phyloP scores from a whole-genome alignment of 208 protist genomes.

The Wallacemonas sp. region DNA sequence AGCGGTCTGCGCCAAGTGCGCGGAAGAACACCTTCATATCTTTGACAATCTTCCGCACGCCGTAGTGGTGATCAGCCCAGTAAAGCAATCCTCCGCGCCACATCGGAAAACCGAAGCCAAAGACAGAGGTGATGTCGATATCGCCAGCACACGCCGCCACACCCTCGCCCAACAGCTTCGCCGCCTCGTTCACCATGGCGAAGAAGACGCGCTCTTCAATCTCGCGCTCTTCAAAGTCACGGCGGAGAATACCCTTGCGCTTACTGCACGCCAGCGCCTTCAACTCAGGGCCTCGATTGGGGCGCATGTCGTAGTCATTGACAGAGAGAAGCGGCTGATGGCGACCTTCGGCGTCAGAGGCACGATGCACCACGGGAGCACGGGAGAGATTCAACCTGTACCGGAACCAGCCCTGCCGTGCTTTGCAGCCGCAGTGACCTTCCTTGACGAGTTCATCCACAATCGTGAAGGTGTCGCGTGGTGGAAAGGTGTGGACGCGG shows the following conservation, averaged over 20 bases:
- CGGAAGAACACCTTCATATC: constrained; percentile 66
- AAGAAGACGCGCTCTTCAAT: constrained; percentile 88
- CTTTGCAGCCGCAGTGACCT: constrained; percentile 71
- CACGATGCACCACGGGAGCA: constrained; percentile 14
- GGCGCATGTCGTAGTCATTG: constrained; percentile 22
- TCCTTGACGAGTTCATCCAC: constrained; percentile 42
- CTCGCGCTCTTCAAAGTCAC: constrained; percentile 74
- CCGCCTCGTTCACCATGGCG: constrained; percentile 91
- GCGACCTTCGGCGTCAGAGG: constrained; percentile 25
- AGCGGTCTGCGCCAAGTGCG: constrained; percentile 31
- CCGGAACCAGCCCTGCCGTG: constrained; percentile 73
- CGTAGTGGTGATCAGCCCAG: constrained; percentile 67
- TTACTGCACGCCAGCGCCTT: constrained; percentile 51
- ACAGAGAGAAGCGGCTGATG: constrained; percentile 30
- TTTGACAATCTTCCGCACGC: constrained; percentile 51
- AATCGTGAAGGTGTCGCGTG: constrained; percentile 47
- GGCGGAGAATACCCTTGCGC: constrained; percentile 51
- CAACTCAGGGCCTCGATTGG: constrained; percentile 64
- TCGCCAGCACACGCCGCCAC: constrained; percentile 65
- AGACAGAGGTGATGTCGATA: constrained; percentile 87
- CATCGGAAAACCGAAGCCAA: constrained; percentile 84
- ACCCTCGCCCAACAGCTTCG: constrained; percentile 70
- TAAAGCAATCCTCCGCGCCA: constrained; percentile 77
- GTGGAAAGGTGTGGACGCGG: constrained; percentile 28
- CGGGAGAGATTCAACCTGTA: constrained; percentile 29